Base-by-base conservation (phyloP, 1,284 basidiomycete genomes). In the Boletus sp. region DNA sequence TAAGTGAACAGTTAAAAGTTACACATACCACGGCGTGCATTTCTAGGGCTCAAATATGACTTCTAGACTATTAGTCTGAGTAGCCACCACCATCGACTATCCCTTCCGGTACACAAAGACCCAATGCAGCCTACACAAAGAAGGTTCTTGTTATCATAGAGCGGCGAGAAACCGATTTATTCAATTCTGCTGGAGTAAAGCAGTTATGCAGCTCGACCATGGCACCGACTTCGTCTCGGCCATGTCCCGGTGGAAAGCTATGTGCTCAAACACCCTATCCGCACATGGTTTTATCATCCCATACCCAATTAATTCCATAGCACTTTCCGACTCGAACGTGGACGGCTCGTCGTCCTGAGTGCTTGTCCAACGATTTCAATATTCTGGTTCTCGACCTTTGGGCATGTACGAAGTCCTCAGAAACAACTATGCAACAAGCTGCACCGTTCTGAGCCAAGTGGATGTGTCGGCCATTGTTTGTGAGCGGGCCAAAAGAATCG, bases 191-290 rank as follows among this genome's bases (percentile, higher is more conserved):
- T 4, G 89, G 80, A 52, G 90, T 83, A 72, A 93, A 94, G 71
- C 92, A 94, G 71, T 94, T 92, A 67, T 95, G 93, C n/a, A 94
- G 76, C 72, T 94, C 93, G 8, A 94, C 78, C 1, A 95, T n/a
- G n/a, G n/a, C 91, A 35, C 90, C 90, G 37, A 95, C 85, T 63
- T 90, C 81, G 64, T 91, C 86, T 44, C 91, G 78, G 6, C 85
- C 88, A 64, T 88, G 74, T 1, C 88, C 86, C 7, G 80, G 77
- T 13, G 75, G 76, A 64, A 90, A 87, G 3, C 88, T 89, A 23
- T 90, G 81, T 55, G 77, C n/a, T n/a, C 75, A 74, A 92, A 94
- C 1, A 87, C 90, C 61, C 85, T 79, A 67, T 91, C 82, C 5
- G 91, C 87, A 57, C 86, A 86, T 23, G 76, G 77, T 65, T 88